These are phyloP conservation scores for Paraphoma chrysanthemicola DNA, from an alignment of 2,329 filamentous ascomycete genomes.

Conservation along the genomic window DNA sequence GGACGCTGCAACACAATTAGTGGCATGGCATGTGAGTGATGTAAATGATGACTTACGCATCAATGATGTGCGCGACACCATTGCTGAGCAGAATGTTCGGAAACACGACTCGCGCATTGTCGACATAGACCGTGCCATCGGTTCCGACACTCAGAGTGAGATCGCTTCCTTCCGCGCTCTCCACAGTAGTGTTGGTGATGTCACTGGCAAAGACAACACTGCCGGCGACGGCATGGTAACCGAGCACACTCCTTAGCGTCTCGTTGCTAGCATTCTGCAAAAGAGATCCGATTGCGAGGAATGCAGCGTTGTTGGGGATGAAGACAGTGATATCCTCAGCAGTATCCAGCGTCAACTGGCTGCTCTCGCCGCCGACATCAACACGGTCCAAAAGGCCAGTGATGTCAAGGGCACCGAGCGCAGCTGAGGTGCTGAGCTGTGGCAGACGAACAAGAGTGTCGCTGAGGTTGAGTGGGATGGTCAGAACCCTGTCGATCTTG, in stretches of 20 bases:
- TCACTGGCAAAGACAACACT: slow-evolving; percentile 34
- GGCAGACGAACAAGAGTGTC: too few species aligned
- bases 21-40: neutral
- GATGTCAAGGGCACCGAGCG: too few species aligned
- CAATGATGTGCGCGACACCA: slow-evolving; percentile 34
- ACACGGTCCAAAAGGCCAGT: too few species aligned
- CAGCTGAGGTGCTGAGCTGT: too few species aligned
- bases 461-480: too few species aligned
- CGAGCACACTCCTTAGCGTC: slow-evolving; percentile 31
- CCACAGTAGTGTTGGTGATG: slow-evolving; percentile 32
- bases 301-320: slow-evolving; percentile 76
- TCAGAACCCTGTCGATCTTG: neutral
- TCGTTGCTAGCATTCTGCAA: slow-evolving; percentile 21
- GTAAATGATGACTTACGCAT: slow-evolving; percentile 17
- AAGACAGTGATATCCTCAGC: slow-evolving; percentile 75
- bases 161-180: slow-evolving; percentile 25
- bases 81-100: slow-evolving; percentile 35
- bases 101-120: slow-evolving; percentile 30
- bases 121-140: slow-evolving; percentile 33
- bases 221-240: slow-evolving; percentile 35
- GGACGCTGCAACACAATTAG: slow-evolving; percentile 14
- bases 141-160: slow-evolving; percentile 31
- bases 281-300: slow-evolving; percentile 62
- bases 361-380: too few species aligned
- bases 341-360: too few species aligned